Evolutionary conservation across 2,329 filamentous ascomycete species (phyloP).

Genomic region (Stagonosporopsis cucurbitacearum): DNA sequence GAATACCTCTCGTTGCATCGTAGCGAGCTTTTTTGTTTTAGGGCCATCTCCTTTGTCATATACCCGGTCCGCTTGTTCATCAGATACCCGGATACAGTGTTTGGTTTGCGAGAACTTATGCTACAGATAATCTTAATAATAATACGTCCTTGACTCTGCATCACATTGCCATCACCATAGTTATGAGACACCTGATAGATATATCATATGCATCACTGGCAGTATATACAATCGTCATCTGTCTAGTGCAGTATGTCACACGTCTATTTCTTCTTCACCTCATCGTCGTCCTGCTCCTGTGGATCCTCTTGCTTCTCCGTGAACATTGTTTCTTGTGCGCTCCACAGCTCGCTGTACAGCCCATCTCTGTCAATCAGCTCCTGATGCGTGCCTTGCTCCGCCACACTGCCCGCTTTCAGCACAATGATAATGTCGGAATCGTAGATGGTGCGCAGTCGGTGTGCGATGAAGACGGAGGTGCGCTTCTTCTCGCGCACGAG

Average conservation of each 20-base stretch:
- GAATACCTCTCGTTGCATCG: neutral
- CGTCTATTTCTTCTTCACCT: neutral
- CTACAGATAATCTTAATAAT: neutral
- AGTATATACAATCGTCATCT: neutral
- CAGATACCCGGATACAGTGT: slow-evolving; percentile 13
- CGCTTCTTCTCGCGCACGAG: slow-evolving; percentile 86
- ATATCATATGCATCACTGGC: neutral
- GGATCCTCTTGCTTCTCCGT: slow-evolving; percentile 21
- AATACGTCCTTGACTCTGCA: neutral
- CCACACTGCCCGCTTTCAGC: slow-evolving; percentile 81
- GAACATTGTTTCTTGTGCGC: slow-evolving; percentile 56
- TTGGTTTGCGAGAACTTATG: slow-evolving; percentile 1
- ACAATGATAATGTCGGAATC: slow-evolving; percentile 94
- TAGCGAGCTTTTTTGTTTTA: neutral
- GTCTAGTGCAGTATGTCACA: neutral
- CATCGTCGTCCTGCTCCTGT: neutral
- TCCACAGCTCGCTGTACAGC: slow-evolving; percentile 90
- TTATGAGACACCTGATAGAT: neutral
- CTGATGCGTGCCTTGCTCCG: slow-evolving; percentile 85
- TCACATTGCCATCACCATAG: neutral
- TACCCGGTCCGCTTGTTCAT: slow-evolving; percentile 11
- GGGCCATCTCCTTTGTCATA: slow-evolving; percentile 14
- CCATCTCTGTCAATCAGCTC: slow-evolving; percentile 80
- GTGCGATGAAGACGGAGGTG: slow-evolving; percentile 94
- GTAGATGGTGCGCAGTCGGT: slow-evolving; percentile 89